Evolutionary conservation across 2,329 filamentous ascomycete genomes (phyloP), one percentile per base, ranked within the genome.

Genomic region (Cercospora citrullina): DNA sequence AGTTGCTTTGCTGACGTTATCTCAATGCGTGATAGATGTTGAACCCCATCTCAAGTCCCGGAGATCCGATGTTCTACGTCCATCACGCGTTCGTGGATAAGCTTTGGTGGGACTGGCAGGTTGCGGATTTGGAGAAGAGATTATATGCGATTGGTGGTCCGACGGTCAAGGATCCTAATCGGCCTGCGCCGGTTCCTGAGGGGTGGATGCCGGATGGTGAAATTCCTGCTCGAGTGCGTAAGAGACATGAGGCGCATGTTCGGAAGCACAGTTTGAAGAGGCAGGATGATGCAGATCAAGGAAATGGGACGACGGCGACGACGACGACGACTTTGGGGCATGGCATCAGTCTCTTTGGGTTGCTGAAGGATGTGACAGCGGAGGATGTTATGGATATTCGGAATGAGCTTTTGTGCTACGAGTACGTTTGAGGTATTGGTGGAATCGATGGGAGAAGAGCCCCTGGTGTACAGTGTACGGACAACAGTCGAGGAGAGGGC

Each of bases 41-140:
- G 4, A 64, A 58, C 36, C 62, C 62, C 18, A 58, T 64, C 21
- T 64, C 62, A 9, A 63, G 65, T 23, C 65, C 65, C n/a, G 59
- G 23, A 14, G 68, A 70, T 26, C 63, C 68, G 2, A 36, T 68
- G 42, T 70, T 68, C 60, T 70, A 64, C 30, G 36, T 70, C 4
- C 66, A 70, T 63, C 68, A 70, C 55, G 63, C 66, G 10, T 63
- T 64, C 28, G 23, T 68, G 26, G 66, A 68, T 42, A 58, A 66
- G 33, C 59, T 68, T 14, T 70, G 61, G 66, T 70, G 66, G 66
- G 26, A 51, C 9, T 70, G 68, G 68, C 66, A 70, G 28, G 51
- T 42, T 39, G 48, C 1, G 8, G 62, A 64, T 64, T 23, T 42
- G 62, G 51, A 57, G 51, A 57, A 23, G 53, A 64, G 62, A 42